Evolutionary conservation across 2,329 filamentous ascomycete genomes (phyloP).

Genomic region (Cercospora citrullina): DNA sequence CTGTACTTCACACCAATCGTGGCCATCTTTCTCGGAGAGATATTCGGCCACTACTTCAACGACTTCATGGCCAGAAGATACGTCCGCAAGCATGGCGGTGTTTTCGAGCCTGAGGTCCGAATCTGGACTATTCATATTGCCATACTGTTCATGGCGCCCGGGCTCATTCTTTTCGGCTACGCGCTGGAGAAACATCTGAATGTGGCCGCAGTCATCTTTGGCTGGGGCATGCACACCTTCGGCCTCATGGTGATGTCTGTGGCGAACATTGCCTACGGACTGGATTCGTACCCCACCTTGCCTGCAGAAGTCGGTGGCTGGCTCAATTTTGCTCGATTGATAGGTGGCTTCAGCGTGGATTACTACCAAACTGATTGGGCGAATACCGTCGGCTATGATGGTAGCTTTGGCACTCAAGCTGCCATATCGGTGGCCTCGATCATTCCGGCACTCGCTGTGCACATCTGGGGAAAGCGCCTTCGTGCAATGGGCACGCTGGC

Average conservation of each 20-base stretch:
- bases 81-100: not conserved
- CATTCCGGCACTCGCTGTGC: not conserved
- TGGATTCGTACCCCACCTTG: constrained; percentile 20
- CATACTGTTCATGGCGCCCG: constrained; percentile 17
- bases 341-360: constrained; percentile 17
- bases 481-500: not conserved
- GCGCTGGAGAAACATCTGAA: constrained; percentile 19
- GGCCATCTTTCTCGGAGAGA: constrained; percentile 30
- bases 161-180: constrained; percentile 14
- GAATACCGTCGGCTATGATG: constrained; percentile 18
- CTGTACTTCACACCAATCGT: constrained; percentile 38
- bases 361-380: constrained; percentile 22
- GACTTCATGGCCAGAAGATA: constrained; percentile 28
- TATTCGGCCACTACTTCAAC: constrained; percentile 35
- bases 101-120: constrained; percentile 18
- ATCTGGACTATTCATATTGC: constrained; percentile 15
- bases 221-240: constrained; percentile 22
- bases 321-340: constrained; percentile 20
- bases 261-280: constrained; percentile 14
- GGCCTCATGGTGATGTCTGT: constrained; percentile 22
- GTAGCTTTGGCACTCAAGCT: constrained; percentile 20
- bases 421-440: not conserved
- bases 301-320: constrained; percentile 18
- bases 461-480: not conserved
- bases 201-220: constrained; percentile 10